Percentiles rank a stretch among this genome's conserved stretches.
Evolutionary conservation across 75 land plant species (phyloP).

Genomic region (Larix kaempferi): DNA sequence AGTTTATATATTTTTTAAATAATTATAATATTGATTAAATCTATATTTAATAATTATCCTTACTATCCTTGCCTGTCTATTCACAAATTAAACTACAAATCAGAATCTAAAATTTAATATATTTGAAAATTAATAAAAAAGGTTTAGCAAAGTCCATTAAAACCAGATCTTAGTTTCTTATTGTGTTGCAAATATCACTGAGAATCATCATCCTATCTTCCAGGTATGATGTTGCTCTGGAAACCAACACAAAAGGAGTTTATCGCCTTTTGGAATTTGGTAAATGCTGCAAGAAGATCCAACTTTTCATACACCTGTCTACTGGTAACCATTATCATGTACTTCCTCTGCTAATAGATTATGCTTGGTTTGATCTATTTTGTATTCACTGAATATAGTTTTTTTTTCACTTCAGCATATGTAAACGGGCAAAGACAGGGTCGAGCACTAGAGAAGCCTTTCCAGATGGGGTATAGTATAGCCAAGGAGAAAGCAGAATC

Average conservation of each 20-base stretch:
- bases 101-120: no score
- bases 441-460: constrained; percentile 61
- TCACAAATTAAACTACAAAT: no score
- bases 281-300: constrained; percentile 23
- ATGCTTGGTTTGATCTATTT: no score
- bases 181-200: background rate
- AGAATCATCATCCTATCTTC: background rate
- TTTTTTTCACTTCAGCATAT: constrained; percentile 53
- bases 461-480: constrained; percentile 66
- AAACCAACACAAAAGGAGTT: constrained; percentile 42
- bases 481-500: constrained; percentile 40
- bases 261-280: constrained; percentile 31
- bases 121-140: no score
- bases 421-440: constrained; percentile 88
- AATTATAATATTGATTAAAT: no score
- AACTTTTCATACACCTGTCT: constrained; percentile 35
- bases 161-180: no score
- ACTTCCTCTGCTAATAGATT: no score
- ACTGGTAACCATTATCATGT: constrained; percentile 20
- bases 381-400: background rate
- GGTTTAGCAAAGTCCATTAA: no score
- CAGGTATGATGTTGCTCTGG: constrained; percentile 38
- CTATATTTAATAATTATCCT: no score
- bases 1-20: no score
- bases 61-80: no score